Evolutionary conservation across 306 rosid species (phyloP).

Genomic region (Sphenostylis stenocarpa): DNA sequence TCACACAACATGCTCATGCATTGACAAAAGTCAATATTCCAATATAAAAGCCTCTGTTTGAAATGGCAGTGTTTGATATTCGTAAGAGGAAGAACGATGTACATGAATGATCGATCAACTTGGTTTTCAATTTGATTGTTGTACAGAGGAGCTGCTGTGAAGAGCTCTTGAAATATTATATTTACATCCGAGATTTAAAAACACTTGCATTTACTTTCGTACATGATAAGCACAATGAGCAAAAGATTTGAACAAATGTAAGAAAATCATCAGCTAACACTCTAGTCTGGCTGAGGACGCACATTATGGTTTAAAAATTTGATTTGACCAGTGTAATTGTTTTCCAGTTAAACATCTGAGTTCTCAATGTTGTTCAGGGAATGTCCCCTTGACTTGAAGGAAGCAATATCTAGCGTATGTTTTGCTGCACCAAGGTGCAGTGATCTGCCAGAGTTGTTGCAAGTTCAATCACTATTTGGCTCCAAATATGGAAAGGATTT

Average conservation of each 20-base stretch:
- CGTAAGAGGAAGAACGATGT: background rate
- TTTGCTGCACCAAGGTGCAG: conserved; percentile 96
- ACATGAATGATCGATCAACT: background rate
- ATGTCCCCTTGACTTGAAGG: conserved; percentile 90
- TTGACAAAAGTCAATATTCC: background rate
- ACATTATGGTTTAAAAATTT: background rate
- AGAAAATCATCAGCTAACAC: background rate
- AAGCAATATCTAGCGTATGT: conserved; percentile 87
- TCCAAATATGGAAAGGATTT: conserved; percentile 86
- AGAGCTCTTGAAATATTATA: background rate
- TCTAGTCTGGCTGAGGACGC: background rate
- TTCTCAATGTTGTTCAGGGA: conserved; percentile 52
- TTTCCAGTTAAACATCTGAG: conserved; percentile 6
- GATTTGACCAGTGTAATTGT: background rate
- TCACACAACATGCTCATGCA: conserved; percentile 4
- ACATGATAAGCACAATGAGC: background rate
- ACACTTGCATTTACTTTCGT: background rate
- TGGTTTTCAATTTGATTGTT: background rate
- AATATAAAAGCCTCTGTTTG: background rate
- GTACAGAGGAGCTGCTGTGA: background rate
- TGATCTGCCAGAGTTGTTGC: conserved; percentile 84
- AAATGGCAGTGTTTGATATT: background rate
- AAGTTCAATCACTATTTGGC: conserved; percentile 78
- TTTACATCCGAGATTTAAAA: background rate
- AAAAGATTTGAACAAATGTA: background rate